These are phyloP conservation scores for Phycomyces blakesleeanus DNA, from an alignment of 192 early-diverging fungal species.

Conservation along the genomic window DNA sequence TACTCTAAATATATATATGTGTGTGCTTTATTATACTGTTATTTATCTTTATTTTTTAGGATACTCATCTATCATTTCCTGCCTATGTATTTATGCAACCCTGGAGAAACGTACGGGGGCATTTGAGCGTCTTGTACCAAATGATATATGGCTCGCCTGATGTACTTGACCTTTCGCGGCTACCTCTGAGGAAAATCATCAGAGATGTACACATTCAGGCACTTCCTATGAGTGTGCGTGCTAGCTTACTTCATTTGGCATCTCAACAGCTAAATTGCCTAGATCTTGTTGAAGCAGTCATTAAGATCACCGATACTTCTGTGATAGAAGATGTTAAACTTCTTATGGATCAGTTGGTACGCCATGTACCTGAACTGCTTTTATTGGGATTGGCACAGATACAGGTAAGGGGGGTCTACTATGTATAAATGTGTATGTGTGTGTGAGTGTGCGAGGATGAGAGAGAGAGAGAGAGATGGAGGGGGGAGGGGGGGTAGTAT, in stretches of 20 bases:
- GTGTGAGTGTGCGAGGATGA: too few relatives aligned
- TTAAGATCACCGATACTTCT: conserved; percentile 46
- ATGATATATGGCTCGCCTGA: conserved; percentile 56
- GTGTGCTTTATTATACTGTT: background rate
- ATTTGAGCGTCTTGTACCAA: conserved; percentile 64
- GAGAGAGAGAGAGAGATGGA: background rate
- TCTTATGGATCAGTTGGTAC: conserved; percentile 55
- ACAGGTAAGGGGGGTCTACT: conserved; percentile 34
- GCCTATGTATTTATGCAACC: conserved; percentile 60
- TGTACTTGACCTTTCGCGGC: conserved; percentile 54
- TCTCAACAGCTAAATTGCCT: conserved; percentile 64
- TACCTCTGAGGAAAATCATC: conserved; percentile 44
- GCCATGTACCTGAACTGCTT: conserved; percentile 69
- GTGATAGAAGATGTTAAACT: conserved; percentile 53
- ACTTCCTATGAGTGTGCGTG: conserved; percentile 37
- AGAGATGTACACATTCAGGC: conserved; percentile 42
- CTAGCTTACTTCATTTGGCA: conserved; percentile 44
- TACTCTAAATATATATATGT: background rate
- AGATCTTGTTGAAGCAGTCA: conserved; percentile 67
- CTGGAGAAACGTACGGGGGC: conserved; percentile 69
- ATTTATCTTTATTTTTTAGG: conserved; percentile 34
- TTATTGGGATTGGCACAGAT: conserved; percentile 74
- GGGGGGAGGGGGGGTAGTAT: background rate
- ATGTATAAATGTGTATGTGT: too few relatives aligned
- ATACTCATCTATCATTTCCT: conserved; percentile 54